Percentiles rank a stretch among this genome's conserved stretches.
These are phyloP conservation scores for Acer saccharum DNA, from an alignment of 345 rosid genomes.

Conservation along the genomic window DNA sequence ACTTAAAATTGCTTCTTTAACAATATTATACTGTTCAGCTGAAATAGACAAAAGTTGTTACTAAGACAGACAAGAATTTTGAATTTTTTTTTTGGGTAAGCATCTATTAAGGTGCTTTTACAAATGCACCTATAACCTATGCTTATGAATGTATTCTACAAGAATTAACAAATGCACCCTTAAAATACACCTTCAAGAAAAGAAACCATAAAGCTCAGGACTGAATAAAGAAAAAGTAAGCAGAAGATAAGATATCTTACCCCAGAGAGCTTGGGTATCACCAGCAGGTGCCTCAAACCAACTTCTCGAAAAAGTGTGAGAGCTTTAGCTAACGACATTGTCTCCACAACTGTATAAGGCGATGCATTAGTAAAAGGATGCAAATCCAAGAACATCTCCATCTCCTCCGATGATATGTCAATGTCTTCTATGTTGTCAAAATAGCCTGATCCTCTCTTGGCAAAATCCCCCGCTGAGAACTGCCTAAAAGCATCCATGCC, in stretches of 20 bases:
- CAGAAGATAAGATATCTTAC: conserved; percentile 47
- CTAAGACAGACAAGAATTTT: not conserved
- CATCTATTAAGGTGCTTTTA: not conserved
- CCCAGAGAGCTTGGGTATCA: conserved; percentile 67
- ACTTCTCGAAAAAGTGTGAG: conserved; percentile 78
- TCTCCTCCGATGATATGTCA: conserved; percentile 68
- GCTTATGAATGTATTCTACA: not conserved
- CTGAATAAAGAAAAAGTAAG: conserved; percentile 3
- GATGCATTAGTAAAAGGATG: conserved; percentile 91
- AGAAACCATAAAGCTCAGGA: not conserved
- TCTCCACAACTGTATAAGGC: conserved; percentile 90
- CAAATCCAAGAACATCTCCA: conserved; percentile 86
- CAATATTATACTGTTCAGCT: not conserved
- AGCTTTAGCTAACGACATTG: conserved; percentile 94
- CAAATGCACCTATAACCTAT: not conserved
- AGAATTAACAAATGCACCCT: not conserved
- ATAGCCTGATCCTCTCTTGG: conserved; percentile 75
- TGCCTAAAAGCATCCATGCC: conserved; percentile 39
- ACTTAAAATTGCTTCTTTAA: not conserved
- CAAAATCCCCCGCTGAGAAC: conserved; percentile 67
- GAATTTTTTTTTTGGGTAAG: not conserved
- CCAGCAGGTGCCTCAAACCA: conserved; percentile 85
- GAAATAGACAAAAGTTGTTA: not conserved
- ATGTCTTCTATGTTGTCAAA: conserved; percentile 65
- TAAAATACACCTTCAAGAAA: not conserved